phyloP scores from a whole-genome alignment of 306 rosid genomes.

The Vachellia pachyceras region DNA sequence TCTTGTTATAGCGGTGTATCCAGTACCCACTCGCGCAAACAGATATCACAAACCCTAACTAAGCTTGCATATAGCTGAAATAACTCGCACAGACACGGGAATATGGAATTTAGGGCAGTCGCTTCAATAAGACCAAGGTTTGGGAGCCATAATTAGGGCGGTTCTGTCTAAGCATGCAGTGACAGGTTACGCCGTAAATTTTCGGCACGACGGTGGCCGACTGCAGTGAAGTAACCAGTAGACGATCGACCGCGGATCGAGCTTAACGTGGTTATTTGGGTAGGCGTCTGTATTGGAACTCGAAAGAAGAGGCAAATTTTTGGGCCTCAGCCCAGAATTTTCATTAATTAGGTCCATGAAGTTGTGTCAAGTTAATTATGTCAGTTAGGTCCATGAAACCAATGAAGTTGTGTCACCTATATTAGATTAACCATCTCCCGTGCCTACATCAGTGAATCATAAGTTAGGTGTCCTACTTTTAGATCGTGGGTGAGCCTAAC shows the following conservation, averaged over 20 bases:
- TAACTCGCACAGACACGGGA: neutral
- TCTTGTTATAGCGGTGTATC: neutral
- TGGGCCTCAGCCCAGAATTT: neutral
- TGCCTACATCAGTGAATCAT: too few relatives aligned
- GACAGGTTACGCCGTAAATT: neutral
- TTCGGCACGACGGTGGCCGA: neutral
- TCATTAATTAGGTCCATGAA: too few relatives aligned
- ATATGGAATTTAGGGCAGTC: neutral
- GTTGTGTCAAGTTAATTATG: too few relatives aligned
- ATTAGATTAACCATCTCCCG: too few relatives aligned
- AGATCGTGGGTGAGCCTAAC: too few relatives aligned
- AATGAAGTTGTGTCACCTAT: too few relatives aligned
- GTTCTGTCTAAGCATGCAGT: neutral
- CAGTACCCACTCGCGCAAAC: neutral
- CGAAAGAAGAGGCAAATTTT: too few relatives aligned
- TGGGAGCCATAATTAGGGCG: neutral
- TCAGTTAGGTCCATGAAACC: too few relatives aligned
- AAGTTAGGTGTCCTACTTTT: too few relatives aligned
- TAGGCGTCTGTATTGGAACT: neutral
- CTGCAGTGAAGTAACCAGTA: neutral
- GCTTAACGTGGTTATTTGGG: neutral
- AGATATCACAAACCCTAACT: conserved; percentile 44
- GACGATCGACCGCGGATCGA: neutral
- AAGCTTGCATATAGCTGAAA: conserved; percentile 12
- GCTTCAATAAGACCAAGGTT: neutral